These are phyloP conservation scores for Auricularia heimuer DNA, from an alignment of 768 basidiomycete species.

Conservation along the genomic window DNA sequence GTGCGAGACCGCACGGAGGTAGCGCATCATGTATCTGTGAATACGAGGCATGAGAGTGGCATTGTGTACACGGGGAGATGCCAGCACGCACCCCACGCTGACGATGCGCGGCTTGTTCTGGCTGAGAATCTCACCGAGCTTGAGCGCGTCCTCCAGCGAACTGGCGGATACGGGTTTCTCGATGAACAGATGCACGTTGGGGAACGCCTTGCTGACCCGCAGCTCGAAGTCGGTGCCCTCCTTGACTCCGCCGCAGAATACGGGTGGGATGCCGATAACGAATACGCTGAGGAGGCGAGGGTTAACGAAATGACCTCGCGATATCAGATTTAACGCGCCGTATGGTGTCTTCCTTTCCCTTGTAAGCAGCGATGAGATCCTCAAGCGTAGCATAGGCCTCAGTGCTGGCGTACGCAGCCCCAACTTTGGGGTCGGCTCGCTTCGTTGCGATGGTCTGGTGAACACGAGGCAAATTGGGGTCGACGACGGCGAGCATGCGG, in stretches of 20 bases:
- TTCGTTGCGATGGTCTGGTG: constrained; percentile 75
- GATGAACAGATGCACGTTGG: constrained; percentile 79
- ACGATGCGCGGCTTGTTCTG: constrained; percentile 49
- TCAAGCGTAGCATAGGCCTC: constrained; percentile 76
- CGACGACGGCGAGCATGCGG: constrained; percentile 90
- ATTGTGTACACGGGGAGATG: too few species aligned
- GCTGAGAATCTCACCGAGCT: constrained; percentile 61
- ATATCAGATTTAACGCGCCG: neutral
- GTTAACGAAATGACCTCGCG: neutral
- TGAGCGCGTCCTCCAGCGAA: constrained; percentile 56
- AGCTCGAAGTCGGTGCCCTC: constrained; percentile 77
- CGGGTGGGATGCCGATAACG: constrained; percentile 86
- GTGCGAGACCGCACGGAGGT: constrained; percentile 87
- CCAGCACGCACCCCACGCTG: neutral
- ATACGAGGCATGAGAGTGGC: too few species aligned
- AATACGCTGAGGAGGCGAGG: constrained; percentile 42
- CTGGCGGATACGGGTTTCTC: constrained; percentile 91
- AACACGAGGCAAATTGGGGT: constrained; percentile 83
- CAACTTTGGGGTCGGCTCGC: constrained; percentile 77
- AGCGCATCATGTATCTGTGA: constrained; percentile 81
- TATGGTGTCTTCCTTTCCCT: neutral
- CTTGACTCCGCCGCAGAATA: constrained; percentile 73
- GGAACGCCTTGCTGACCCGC: constrained; percentile 80
- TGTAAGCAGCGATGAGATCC: constrained; percentile 49
- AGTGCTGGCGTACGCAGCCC: constrained; percentile 85